A percentile compares a stretch with the other conserved stretches of the same genome.
phyloP scores from a whole-genome alignment of 495 filamentous ascomycete genomes.

The Penicillium verhagenii region DNA sequence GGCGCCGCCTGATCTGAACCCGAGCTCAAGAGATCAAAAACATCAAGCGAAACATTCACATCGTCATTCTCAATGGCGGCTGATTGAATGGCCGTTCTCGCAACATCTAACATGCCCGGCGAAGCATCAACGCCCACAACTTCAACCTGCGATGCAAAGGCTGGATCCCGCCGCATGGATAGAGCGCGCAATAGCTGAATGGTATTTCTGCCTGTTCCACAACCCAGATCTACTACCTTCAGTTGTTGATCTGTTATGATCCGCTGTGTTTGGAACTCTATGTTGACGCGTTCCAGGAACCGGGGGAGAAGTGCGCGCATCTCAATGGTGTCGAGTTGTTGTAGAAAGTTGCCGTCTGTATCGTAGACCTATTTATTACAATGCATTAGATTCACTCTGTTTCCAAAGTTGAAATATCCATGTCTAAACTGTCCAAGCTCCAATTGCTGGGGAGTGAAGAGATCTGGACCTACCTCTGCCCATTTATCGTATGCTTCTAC shows the following conservation, averaged over 20 bases:
- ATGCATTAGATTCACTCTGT: background rate
- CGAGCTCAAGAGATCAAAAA: slow-evolving; percentile 35
- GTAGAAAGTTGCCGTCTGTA: slow-evolving; percentile 71
- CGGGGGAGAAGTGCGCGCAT: slow-evolving; percentile 53
- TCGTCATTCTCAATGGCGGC: background rate
- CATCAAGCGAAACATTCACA: slow-evolving; percentile 13
- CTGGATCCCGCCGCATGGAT: slow-evolving; percentile 4
- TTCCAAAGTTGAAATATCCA: background rate
- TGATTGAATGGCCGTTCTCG: slow-evolving; percentile 28
- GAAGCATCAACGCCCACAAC: slow-evolving; percentile 53
- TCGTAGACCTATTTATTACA: slow-evolving; percentile 55
- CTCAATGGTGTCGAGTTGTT: slow-evolving; percentile 63
- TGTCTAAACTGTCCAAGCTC: too few species aligned
- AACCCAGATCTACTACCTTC: slow-evolving; percentile 55
- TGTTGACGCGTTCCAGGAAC: slow-evolving; percentile 42
- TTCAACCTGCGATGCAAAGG: slow-evolving; percentile 9
- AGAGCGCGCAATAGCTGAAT: slow-evolving; percentile 45
- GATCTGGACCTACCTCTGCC: slow-evolving; percentile 29
- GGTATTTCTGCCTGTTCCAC: slow-evolving; percentile 71
- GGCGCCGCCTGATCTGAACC: slow-evolving; percentile 9
- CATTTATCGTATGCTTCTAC: slow-evolving; percentile 45
- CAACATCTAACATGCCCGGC: slow-evolving; percentile 55
- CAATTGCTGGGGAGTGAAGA: background rate
- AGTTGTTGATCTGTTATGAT: slow-evolving; percentile 30
- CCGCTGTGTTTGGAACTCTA: slow-evolving; percentile 20